A percentile compares a stretch with the other conserved stretches of the same genome.
Evolutionary conservation across 1,139 yeast genomes (phyloP).

Genomic region (Pichia cactophila): DNA sequence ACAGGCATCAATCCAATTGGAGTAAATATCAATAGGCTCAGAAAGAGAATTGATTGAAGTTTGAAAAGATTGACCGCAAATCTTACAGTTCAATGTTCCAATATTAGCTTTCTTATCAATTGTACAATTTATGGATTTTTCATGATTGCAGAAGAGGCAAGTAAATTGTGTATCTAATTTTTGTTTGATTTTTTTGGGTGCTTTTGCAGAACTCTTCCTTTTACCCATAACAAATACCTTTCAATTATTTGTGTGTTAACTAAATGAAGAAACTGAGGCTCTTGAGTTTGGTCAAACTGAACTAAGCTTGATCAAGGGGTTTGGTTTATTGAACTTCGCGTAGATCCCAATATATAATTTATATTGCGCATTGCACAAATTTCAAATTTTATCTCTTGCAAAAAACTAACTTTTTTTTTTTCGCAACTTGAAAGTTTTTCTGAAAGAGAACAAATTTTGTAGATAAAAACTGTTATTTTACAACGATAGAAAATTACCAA

Average conservation of each 20-base stretch:
- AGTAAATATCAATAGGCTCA: slow-evolving; percentile 89
- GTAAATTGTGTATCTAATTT: slow-evolving; percentile 80
- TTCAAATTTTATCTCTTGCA: neutral
- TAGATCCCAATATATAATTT: too few relatives aligned
- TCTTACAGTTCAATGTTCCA: slow-evolving; percentile 82
- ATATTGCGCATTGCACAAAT: neutral
- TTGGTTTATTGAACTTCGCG: too few relatives aligned
- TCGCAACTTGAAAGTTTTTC: too few relatives aligned
- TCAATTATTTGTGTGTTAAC: too few relatives aligned
- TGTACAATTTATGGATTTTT: slow-evolving; percentile 80
- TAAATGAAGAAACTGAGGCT: too few relatives aligned
- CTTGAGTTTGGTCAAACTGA: too few relatives aligned
- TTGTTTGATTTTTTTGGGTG: slow-evolving; percentile 71
- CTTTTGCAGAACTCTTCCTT: slow-evolving; percentile 83
- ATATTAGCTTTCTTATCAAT: slow-evolving; percentile 81
- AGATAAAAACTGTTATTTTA: neutral
- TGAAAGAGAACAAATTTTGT: neutral
- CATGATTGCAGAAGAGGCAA: slow-evolving; percentile 94
- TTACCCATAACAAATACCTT: slow-evolving; percentile 48
- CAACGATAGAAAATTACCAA: neutral
- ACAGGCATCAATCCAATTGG: slow-evolving; percentile 98
- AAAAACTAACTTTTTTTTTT: too few relatives aligned
- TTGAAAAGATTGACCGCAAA: slow-evolving; percentile 93
- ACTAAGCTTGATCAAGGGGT: too few relatives aligned
- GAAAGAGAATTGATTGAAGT: slow-evolving; percentile 76